Base-by-base conservation (phyloP, 2,329 filamentous ascomycete genomes). In the Penicillium sp. region DNA sequence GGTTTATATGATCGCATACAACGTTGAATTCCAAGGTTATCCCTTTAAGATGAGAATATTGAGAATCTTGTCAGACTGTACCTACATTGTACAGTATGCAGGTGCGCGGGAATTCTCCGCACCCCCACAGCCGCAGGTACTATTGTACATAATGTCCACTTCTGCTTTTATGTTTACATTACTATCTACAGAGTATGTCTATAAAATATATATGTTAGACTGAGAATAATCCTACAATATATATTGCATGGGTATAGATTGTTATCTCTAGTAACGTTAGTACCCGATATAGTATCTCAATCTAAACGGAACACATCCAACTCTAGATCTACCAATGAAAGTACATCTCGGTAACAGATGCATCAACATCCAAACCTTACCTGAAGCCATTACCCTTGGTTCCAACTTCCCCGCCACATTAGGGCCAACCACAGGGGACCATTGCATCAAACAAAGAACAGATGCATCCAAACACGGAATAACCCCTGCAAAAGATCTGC, bases 61-160 rank as follows among this genome's bases (percentile, higher is more conserved):
- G 4, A 31, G 35, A n/a, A 28, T 19, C 8, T 19, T 28, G 10
- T 32, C 21, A 12, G 17, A 33, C 26, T 21, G 34, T 33, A 53
- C 50, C 17, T 43, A 52, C 42, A 48, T 35, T 17, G 38, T 56
- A 48, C 51, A 43, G 45, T 33, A 48, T 45, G 46, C 43, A 47
- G 47, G 26, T 29, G 45, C 19, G 40, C 35, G 26, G 43, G 50
- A 57, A 57, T 55, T 57, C 57, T 57, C 56, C 56, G 56, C 55
- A 53, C 55, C 54, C 54, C 57, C 54, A 54, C 48, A 50, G 35
- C 32, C 45, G 33, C 26, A 46, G 34, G 19, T 42, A 29, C n/a
- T 21, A 19, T 19, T 19, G 2, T 19, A 26, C 21, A 24, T 22
- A 8, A 41, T 35, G 17, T 31, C 29, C 29, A 47, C 28, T 35